Conservation (phyloP, 129 eudicot species). For the Solidago caesia region DNA sequence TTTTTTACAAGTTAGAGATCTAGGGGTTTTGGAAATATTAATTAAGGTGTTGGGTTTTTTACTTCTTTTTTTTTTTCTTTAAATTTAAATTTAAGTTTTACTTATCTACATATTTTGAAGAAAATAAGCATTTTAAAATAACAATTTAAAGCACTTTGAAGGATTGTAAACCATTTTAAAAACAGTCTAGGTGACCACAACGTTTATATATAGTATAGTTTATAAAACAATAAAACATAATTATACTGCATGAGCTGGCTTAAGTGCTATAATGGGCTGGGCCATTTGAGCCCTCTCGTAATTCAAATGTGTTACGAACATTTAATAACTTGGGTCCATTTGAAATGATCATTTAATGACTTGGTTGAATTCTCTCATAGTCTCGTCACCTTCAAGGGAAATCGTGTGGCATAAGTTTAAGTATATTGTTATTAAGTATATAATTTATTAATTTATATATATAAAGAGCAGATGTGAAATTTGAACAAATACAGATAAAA, state of each 20-base stretch:
- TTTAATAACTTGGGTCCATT: slow-evolving; percentile 23
- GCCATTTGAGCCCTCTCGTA: slow-evolving; percentile 22
- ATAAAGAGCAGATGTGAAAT: neutral
- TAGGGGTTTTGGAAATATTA: too few species aligned
- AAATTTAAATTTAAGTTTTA: too few species aligned
- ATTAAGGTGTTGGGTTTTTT: too few species aligned
- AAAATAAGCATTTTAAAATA: too few species aligned
- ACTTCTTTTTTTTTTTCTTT: too few species aligned
- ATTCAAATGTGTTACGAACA: neutral
- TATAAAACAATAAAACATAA: neutral
- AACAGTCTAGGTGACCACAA: too few species aligned
- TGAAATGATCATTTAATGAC: slow-evolving; percentile 11
- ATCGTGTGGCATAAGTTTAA: slow-evolving; percentile 15
- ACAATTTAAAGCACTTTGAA: too few species aligned
- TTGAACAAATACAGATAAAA: neutral
- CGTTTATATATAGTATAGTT: neutral
- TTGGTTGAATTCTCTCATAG: slow-evolving; percentile 5
- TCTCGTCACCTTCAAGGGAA: neutral
- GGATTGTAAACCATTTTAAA: too few species aligned
- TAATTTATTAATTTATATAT: too few species aligned
- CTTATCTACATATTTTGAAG: too few species aligned
- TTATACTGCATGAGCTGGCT: slow-evolving; percentile 5
- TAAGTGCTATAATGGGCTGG: slow-evolving; percentile 20
- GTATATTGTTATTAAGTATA: too few species aligned
- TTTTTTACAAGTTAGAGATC: too few species aligned